Conservation (phyloP, 2,329 filamentous ascomycete species). For the Cadophora sp. region DNA sequence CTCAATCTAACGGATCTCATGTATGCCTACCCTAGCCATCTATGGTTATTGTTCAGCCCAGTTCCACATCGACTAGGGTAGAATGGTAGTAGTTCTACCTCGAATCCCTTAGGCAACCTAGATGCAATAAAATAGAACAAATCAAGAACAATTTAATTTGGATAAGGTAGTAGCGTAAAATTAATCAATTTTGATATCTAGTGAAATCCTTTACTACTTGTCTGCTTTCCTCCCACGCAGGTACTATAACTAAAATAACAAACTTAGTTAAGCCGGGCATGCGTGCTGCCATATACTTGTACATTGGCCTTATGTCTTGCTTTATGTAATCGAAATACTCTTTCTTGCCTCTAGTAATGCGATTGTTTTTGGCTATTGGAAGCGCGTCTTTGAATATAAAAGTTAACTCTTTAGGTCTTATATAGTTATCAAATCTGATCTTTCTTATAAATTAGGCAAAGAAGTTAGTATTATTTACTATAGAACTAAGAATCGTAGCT, state of each 20-base stretch:
- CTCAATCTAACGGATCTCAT: too few species aligned
- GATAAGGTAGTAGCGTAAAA: background rate
- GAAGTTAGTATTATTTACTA: slow-evolving; percentile 9
- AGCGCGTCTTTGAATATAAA: slow-evolving; percentile 24
- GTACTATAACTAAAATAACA: slow-evolving; percentile 21
- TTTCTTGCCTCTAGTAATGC: slow-evolving; percentile 15
- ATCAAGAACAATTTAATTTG: background rate
- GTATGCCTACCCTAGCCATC: too few species aligned
- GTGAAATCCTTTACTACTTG: background rate
- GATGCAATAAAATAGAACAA: background rate
- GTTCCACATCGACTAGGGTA: too few species aligned
- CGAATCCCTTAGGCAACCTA: too few species aligned
- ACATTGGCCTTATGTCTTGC: slow-evolving; percentile 18
- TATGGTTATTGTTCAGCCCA: too few species aligned
- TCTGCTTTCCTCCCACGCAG: background rate
- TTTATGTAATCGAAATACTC: slow-evolving; percentile 25
- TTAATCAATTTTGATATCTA: background rate
- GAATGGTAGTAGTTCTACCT: too few species aligned
- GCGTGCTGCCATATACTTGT: slow-evolving; percentile 1
- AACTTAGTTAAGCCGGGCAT: slow-evolving; percentile 19
- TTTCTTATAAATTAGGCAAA: slow-evolving; percentile 20
- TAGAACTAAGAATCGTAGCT: background rate
- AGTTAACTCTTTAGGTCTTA: slow-evolving; percentile 2
- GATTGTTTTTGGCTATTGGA: slow-evolving; percentile 9
- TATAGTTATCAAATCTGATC: background rate